Conservation (phyloP, 1,284 basidiomycete species). For the Cutaneotrichosporon sp. region DNA sequence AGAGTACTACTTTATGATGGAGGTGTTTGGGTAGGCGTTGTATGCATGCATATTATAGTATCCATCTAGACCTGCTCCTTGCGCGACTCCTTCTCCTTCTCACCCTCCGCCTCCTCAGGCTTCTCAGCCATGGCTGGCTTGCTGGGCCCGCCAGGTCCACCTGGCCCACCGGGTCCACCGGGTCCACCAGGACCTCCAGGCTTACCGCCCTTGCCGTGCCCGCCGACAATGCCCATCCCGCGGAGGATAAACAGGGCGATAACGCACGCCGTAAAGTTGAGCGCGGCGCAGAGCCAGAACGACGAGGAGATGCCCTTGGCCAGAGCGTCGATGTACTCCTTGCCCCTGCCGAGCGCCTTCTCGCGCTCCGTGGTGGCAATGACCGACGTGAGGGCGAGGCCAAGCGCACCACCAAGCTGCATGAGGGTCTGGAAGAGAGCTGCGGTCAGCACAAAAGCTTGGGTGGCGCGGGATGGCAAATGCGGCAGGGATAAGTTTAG, state of each 20-base stretch:
- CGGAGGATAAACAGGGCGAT: conserved; percentile 34
- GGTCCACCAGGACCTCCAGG: neutral
- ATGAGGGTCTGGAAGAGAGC: conserved; percentile 54
- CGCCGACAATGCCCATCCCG: conserved; percentile 33
- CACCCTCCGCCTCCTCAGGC: neutral
- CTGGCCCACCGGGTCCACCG: neutral
- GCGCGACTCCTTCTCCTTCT: neutral
- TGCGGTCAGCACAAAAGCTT: conserved; percentile 2
- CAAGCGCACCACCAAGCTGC: conserved; percentile 68
- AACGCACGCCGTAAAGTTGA: conserved; percentile 31
- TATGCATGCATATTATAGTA: neutral
- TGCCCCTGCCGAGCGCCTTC: conserved; percentile 23
- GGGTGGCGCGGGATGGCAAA: too few species aligned
- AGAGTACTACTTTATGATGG: conserved; percentile 37
- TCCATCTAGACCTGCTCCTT: conserved; percentile 1
- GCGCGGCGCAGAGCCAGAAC: conserved; percentile 43
- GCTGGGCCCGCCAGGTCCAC: neutral
- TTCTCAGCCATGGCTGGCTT: neutral
- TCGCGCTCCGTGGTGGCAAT: conserved; percentile 55
- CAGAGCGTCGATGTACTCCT: conserved; percentile 18
- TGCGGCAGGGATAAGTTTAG: too few species aligned
- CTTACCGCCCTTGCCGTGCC: neutral
- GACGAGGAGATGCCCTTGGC: conserved; percentile 39
- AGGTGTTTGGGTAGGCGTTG: conserved; percentile 29
- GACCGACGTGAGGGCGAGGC: conserved; percentile 69